Evolutionary conservation across 257 asterid genomes (phyloP), one percentile per base, ranked within the genome.

Genomic region (Gentiana straminea): DNA sequence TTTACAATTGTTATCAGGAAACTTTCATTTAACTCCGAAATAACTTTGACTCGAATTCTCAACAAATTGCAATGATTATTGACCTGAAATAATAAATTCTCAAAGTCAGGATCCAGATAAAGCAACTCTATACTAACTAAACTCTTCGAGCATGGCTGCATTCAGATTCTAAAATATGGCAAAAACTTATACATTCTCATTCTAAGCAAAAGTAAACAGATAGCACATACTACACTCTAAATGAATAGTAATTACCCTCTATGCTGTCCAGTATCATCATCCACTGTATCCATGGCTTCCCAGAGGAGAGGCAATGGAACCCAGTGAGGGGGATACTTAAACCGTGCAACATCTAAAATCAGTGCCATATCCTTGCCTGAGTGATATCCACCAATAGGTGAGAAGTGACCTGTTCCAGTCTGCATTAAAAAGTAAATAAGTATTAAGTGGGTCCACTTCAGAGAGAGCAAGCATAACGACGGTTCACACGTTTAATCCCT

Each of bases 241-340:
- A 57, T 33, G 52, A 57, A 34, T 24, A 0, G 44, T 35, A 66
- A 58, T 50, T 80, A 91, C 98, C 98, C 98, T 74, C 98, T 80
- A 64, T 47, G 79, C 47, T 79, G 68, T 68, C 99, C 97, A 63
- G 94, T 92, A 61, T 90, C 80, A 75, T 88, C 94, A 64, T 92
- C 99, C 44, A 85, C 68, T 60, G 99, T 85, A 71, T 79, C 68
- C 97, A 92, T 92, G 57, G 99, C 99, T 75, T 92, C 86, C 99
- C 99, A 92, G 45, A 92, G 95, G 69, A 92, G 94, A 50, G 72
- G 57, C 37, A 92, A 86, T 61, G 99, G 99, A 74, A 92, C 94
- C 99, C 99, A 92, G 55, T 92, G 99, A 64, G 99, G 99, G 55
- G 99, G 99, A 76, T 92, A 92, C 75, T 92, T 92, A 60, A 92